Base-by-base conservation (phyloP, 2,329 filamentous ascomycete species). In the Nigrospora oryzae region DNA sequence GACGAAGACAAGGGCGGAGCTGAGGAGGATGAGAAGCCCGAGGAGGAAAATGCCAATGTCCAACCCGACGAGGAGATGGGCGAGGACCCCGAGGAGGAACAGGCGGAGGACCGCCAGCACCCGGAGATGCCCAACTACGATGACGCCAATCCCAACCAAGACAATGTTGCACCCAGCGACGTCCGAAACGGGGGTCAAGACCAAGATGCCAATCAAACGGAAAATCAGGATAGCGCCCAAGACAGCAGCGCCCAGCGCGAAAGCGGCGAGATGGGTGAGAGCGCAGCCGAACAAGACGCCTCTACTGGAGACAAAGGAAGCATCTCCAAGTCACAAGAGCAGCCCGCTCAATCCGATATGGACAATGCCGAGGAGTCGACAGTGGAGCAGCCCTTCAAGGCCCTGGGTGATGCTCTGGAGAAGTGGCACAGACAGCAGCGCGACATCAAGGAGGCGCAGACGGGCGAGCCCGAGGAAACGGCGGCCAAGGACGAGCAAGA, bases 351-450 rank as follows among this genome's bases (percentile, higher is more conserved):
- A 5, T 61, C 67, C n/a, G 68, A 74, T n/a, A 61, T 67, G 33
- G 63, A 67, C 3, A 59, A 60, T 47, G 49, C 51, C 28, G 60
- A 65, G 35, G 70, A 77, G 43, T 66, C 70, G 31, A 59, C 65
- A 11, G 62, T 68, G 37, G 67, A 74, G 38, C 81, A 93, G 53
- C 86, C 89, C 1, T 95, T 96, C 74, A 93, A 93, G 68, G 94
- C 95, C 59, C 78, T 98, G 30, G 93, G 93, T 17, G 89, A 98
- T 67, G 85, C 89, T 6, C 73, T 98, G 31, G 90, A 97, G 62
- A 81, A 84, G 55, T 98, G 90, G 88, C 90, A 97, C 63, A 80
- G 87, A 47, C 87, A 89, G 58, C 87, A 94, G 56, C 80, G 79
- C 39, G 85, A 95, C 49, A 97, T 98, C 54, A 70, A 77, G 59